Conservation (phyloP, 352 stramenopile genomes). For the Saprolegnia parasitica region DNA sequence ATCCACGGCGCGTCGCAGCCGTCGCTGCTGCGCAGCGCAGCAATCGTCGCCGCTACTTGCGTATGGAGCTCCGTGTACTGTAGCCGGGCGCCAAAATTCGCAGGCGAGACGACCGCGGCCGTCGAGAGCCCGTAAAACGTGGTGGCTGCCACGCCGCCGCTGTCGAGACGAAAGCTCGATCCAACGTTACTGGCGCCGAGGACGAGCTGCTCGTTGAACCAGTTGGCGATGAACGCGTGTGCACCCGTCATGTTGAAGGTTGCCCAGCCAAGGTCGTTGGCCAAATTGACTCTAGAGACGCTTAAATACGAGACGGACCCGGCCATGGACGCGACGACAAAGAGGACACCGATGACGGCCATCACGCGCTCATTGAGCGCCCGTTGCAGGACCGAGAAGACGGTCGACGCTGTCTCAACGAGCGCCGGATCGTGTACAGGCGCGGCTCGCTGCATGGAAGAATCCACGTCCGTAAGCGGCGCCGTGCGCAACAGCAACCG, state of each 20-base stretch:
- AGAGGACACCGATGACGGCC: neutral
- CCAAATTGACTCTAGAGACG: constrained; percentile 15
- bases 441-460: neutral
- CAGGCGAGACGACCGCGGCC: neutral
- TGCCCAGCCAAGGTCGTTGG: constrained; percentile 20
- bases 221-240: constrained; percentile 8
- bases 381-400: neutral
- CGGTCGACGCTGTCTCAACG: neutral
- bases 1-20: constrained; percentile 15
- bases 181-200: neutral
- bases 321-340: constrained; percentile 1
- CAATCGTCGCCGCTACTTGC: neutral
- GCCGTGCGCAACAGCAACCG: neutral
- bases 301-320: constrained; percentile 16
- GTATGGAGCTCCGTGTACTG: constrained; percentile 6
- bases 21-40: constrained; percentile 4
- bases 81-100: constrained; percentile 2
- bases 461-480: neutral
- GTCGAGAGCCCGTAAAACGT: neutral
- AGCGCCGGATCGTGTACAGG: neutral
- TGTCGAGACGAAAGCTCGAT: neutral
- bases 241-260: constrained; percentile 15
- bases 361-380: neutral
- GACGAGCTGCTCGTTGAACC: constrained; percentile 15
- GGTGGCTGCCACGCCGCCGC: neutral